Percentiles rank a stretch among this genome's conserved stretches.
These are phyloP conservation scores for Cyphellophora attinorum DNA, from an alignment of 2,329 filamentous ascomycete genomes.

Conservation along the genomic window DNA sequence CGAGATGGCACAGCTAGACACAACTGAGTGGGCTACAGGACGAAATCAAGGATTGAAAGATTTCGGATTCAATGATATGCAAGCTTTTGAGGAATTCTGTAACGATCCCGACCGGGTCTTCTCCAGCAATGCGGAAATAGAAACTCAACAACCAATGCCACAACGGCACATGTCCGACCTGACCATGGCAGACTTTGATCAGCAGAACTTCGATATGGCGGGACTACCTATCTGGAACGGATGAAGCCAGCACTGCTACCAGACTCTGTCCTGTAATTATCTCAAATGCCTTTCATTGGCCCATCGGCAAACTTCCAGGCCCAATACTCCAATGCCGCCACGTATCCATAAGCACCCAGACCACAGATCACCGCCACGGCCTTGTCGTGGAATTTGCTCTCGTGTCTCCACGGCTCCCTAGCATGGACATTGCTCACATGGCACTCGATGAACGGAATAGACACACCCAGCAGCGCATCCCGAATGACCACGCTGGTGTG, in stretches of 20 bases:
- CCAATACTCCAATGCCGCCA: conserved; percentile 48
- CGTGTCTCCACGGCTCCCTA: conserved; percentile 57
- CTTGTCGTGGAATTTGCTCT: conserved; percentile 68
- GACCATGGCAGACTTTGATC: too few relatives aligned
- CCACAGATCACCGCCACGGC: conserved; percentile 65
- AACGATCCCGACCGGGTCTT: conserved; percentile 30
- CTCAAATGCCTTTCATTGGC: conserved; percentile 1
- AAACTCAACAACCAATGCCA: too few relatives aligned
- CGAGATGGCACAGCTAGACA: conserved; percentile 35
- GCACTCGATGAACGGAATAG: conserved; percentile 67
- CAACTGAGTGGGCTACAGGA: conserved; percentile 32
- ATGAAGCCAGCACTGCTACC: background rate
- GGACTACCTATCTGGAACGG: too few relatives aligned
- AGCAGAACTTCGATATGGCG: too few relatives aligned
- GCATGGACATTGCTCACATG: conserved; percentile 68
- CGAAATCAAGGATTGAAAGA: conserved; percentile 32
- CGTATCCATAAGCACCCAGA: conserved; percentile 53
- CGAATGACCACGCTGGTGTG: conserved; percentile 68
- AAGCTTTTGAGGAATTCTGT: conserved; percentile 34
- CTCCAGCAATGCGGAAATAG: too few relatives aligned
- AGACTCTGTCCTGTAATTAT: too few relatives aligned
- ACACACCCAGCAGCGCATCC: conserved; percentile 61
- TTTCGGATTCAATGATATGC: conserved; percentile 34
- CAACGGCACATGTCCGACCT: too few relatives aligned
- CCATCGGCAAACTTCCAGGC: conserved; percentile 25